Conservation (phyloP, 345 rosid genomes). For the Hypericum perforatum region DNA sequence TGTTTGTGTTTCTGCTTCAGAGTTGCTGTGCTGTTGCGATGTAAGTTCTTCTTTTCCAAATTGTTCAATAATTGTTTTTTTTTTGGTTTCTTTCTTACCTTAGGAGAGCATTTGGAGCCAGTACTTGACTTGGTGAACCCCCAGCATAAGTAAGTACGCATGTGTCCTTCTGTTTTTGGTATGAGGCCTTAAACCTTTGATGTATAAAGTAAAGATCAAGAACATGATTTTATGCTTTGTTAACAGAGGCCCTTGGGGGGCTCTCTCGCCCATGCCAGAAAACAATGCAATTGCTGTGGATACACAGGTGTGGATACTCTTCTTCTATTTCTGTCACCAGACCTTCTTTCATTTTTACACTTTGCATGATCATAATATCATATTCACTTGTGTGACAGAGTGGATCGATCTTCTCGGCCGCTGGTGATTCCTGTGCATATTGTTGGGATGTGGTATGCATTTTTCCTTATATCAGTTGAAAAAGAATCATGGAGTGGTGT, state of each 20-base stretch:
- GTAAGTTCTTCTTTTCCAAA: constrained; percentile 3
- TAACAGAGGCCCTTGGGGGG: constrained; percentile 91
- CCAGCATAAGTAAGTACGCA: constrained; percentile 66
- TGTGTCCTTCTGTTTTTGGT: background rate
- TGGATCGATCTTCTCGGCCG: constrained; percentile 73
- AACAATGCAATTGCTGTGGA: constrained; percentile 74
- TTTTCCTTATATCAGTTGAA: background rate
- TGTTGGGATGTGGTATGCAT: constrained; percentile 96
- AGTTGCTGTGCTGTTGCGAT: background rate
- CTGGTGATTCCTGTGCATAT: constrained; percentile 90
- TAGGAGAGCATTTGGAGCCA: constrained; percentile 61
- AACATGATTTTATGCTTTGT: too few relatives aligned
- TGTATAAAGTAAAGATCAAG: background rate
- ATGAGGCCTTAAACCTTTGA: background rate
- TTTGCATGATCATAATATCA: constrained; percentile 3
- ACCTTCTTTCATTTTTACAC: background rate
- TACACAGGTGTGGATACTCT: constrained; percentile 35
- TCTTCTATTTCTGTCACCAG: background rate
- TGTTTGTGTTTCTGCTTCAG: background rate
- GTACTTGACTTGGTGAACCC: constrained; percentile 67
- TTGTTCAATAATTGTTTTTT: background rate
- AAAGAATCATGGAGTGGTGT: background rate
- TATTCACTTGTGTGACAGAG: constrained; percentile 30
- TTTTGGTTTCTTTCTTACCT: constrained; percentile 6
- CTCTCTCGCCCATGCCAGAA: constrained; percentile 90